These are phyloP conservation scores for Phyllostachys edulis DNA, from an alignment of 176 grass and related monocot species.

Conservation along the genomic window DNA sequence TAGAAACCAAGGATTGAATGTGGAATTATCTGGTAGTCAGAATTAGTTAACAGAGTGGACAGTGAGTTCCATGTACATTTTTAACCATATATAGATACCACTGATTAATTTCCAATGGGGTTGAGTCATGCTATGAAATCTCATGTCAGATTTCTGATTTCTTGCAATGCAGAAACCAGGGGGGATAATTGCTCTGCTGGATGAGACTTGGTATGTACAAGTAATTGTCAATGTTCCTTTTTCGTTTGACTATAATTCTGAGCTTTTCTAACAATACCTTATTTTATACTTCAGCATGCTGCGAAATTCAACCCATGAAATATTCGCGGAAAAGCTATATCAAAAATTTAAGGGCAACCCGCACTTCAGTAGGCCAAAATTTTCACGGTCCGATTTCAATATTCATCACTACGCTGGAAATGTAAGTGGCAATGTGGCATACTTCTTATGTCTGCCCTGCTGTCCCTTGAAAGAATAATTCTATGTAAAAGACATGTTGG, in stretches of 20 bases:
- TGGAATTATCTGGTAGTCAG: not conserved
- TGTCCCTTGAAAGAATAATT: slow-evolving; percentile 12
- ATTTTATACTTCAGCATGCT: slow-evolving; percentile 77
- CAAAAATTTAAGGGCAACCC: slow-evolving; percentile 79
- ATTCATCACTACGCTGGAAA: slow-evolving; percentile 94
- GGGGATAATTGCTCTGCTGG: slow-evolving; percentile 91
- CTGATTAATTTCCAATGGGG: slow-evolving; percentile 18
- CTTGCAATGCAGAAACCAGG: slow-evolving; percentile 81
- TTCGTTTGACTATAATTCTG: slow-evolving; percentile 9
- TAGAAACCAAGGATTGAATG: slow-evolving; percentile 18
- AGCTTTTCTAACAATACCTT: slow-evolving; percentile 34
- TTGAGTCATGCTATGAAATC: slow-evolving; percentile 14
- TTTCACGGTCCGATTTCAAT: slow-evolving; percentile 89
- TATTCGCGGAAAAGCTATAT: slow-evolving; percentile 92
- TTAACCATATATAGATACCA: not conserved
- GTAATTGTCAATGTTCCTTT: slow-evolving; percentile 21
- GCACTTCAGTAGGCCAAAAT: slow-evolving; percentile 90
- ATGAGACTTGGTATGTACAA: slow-evolving; percentile 86
- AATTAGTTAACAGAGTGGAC: slow-evolving; percentile 2
- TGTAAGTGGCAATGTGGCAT: slow-evolving; percentile 73
- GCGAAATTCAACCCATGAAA: slow-evolving; percentile 91
- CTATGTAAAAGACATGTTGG: slow-evolving; percentile 9
- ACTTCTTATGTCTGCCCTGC: slow-evolving; percentile 15
- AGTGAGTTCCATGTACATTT: slow-evolving; percentile 8
- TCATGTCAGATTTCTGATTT: slow-evolving; percentile 36